A percentile compares a stretch with the other conserved stretches of the same genome.
Evolutionary conservation across 495 filamentous ascomycete species (phyloP).

Genomic region (Penicillium maclennaniae): DNA sequence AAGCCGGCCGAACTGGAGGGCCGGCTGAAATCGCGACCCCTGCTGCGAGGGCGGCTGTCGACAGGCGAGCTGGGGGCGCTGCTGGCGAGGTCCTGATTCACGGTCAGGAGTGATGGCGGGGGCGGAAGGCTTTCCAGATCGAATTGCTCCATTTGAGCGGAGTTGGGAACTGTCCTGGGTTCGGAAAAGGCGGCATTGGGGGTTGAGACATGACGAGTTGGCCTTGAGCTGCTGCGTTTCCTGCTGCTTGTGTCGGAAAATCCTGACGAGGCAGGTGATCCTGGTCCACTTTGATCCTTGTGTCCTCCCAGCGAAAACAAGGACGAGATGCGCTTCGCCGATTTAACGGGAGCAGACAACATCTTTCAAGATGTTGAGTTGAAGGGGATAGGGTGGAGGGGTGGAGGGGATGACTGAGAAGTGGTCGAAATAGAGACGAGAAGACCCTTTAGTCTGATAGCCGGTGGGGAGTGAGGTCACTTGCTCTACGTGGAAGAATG

Average conservation of each 20-base stretch:
- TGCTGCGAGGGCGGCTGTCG: conserved; percentile 35
- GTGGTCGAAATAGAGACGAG: not conserved
- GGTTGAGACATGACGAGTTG: conserved; percentile 37
- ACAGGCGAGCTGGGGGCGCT: conserved; percentile 32
- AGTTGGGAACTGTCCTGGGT: conserved; percentile 27
- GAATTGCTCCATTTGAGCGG: conserved; percentile 23
- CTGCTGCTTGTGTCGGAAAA: conserved; percentile 20
- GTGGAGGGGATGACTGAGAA: conserved; percentile 6
- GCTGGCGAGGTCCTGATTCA: conserved; percentile 42
- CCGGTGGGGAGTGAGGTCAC: conserved; percentile 11
- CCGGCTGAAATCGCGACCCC: conserved; percentile 37
- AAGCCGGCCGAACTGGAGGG: conserved; percentile 37
- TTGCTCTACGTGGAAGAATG: conserved; percentile 21
- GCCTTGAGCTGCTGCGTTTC: conserved; percentile 34
- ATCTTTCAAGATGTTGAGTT: conserved; percentile 24
- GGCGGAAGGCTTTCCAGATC: conserved; percentile 38
- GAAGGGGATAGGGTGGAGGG: conserved; percentile 7
- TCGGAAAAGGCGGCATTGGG: conserved; percentile 30
- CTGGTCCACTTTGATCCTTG: conserved; percentile 31
- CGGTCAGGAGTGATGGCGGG: conserved; percentile 40
- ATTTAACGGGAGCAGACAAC: conserved; percentile 48
- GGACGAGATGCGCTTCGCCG: conserved; percentile 48
- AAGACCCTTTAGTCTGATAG: not conserved
- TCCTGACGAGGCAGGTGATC: conserved; percentile 10
- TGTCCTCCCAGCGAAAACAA: conserved; percentile 43